These are phyloP conservation scores for Calonectria pteridis DNA, from an alignment of 2,329 filamentous ascomycete genomes.

Conservation along the genomic window DNA sequence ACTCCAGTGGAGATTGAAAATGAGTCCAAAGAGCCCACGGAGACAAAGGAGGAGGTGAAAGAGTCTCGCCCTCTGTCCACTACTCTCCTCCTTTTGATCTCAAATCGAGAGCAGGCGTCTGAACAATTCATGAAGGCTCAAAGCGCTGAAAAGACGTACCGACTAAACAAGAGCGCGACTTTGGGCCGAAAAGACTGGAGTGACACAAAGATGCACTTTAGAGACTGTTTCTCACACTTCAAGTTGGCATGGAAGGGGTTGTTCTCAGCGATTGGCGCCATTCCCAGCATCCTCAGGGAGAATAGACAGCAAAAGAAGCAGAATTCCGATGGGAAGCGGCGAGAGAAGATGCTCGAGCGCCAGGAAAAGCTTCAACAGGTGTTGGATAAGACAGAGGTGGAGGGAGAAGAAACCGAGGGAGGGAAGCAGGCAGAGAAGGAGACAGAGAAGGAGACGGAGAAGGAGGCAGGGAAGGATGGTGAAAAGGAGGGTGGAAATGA, in stretches of 20 bases:
- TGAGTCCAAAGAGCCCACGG: neutral
- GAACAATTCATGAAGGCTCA: conserved; percentile 53
- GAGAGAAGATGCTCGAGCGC: conserved; percentile 52
- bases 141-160: conserved; percentile 56
- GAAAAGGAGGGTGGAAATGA: conserved; percentile 15
- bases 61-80: conserved; percentile 55
- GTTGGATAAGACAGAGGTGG: conserved; percentile 37
- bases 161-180: conserved; percentile 55
- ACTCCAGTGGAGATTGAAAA: neutral
- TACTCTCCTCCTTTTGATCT: conserved; percentile 56
- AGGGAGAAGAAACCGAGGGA: conserved; percentile 23
- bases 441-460: too few relatives aligned
- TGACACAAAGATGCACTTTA: conserved; percentile 55
- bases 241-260: conserved; percentile 48
- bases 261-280: conserved; percentile 47
- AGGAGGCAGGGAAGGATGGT: too few relatives aligned
- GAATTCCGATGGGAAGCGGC: conserved; percentile 48
- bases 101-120: conserved; percentile 53
- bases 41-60: conserved; percentile 14
- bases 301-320: conserved; percentile 48
- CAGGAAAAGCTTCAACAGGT: conserved; percentile 27
- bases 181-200: conserved; percentile 52
- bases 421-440: too few relatives aligned
- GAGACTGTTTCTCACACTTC: conserved; percentile 52
- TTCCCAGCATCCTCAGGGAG: conserved; percentile 53